phyloP scores from a whole-genome alignment of 495 filamentous ascomycete genomes.

The Penicillium flavigenum region DNA sequence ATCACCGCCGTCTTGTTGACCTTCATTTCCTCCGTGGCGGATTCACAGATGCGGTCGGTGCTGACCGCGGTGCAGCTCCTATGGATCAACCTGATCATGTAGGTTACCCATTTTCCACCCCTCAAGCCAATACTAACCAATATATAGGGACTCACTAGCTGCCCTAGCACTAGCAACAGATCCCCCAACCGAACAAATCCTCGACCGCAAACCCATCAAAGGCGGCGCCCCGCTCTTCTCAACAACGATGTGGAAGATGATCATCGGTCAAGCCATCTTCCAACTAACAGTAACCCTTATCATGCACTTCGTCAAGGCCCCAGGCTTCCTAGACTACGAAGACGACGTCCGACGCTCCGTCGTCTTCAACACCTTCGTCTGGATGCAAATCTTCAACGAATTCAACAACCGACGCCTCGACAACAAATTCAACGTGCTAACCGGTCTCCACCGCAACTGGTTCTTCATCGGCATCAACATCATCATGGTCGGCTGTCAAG shows the following conservation, averaged over 20 bases:
- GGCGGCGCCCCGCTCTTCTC: conserved; percentile 70
- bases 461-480: too few relatives aligned
- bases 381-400: conserved; percentile 94
- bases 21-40: conserved; percentile 76
- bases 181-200: conserved; percentile 65
- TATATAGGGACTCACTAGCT: conserved; percentile 71
- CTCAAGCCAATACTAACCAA: too few relatives aligned
- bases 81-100: conserved; percentile 88
- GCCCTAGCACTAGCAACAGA: conserved; percentile 86
- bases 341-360: conserved; percentile 45
- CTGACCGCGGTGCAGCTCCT: conserved; percentile 83
- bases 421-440: conserved; percentile 75
- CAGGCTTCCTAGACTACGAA: conserved; percentile 52
- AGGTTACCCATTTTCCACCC: too few relatives aligned
- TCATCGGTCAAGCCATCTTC: conserved; percentile 84
- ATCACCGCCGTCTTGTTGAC: conserved; percentile 82
- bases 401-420: conserved; percentile 77
- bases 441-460: too few relatives aligned
- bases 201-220: conserved; percentile 73
- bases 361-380: conserved; percentile 89
- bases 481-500: too few relatives aligned
- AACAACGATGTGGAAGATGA: conserved; percentile 91
- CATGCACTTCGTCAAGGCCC: conserved; percentile 67
- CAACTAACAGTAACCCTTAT: conserved; percentile 75
- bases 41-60: conserved; percentile 51